Conservation (phyloP, 2,329 filamentous ascomycete genomes). For the Aspergillus nomiae region DNA sequence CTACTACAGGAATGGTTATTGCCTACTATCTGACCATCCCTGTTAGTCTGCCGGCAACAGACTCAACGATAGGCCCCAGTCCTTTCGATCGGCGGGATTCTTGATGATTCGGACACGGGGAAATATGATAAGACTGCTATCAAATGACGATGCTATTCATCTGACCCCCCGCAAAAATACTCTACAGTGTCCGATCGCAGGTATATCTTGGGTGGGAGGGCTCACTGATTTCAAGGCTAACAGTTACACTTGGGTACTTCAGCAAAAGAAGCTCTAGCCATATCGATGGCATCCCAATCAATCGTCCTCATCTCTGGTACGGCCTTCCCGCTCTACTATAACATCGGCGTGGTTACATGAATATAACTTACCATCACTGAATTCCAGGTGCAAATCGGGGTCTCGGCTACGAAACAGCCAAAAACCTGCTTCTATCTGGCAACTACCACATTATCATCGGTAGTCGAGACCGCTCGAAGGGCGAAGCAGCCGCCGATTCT, state of each 20-base stretch:
- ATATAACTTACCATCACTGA: neutral
- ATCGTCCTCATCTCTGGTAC: neutral
- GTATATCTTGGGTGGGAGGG: too few relatives aligned
- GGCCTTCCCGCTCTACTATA: neutral
- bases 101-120: too few relatives aligned
- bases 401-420: neutral
- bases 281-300: neutral
- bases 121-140: too few relatives aligned
- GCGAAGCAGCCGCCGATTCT: neutral
- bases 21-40: too few relatives aligned
- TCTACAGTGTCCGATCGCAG: too few relatives aligned
- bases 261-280: neutral
- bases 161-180: too few relatives aligned
- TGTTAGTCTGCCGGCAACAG: too few relatives aligned
- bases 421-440: neutral
- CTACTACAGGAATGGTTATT: too few relatives aligned
- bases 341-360: neutral
- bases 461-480: neutral
- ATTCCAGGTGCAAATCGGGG: neutral
- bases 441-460: neutral
- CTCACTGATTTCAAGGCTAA: too few relatives aligned
- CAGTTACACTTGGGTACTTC: neutral
- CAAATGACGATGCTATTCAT: too few relatives aligned
- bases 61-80: too few relatives aligned
- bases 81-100: too few relatives aligned